Base-by-base conservation (phyloP, 352 stramenopile species). In the Phytopythium helicoides region DNA sequence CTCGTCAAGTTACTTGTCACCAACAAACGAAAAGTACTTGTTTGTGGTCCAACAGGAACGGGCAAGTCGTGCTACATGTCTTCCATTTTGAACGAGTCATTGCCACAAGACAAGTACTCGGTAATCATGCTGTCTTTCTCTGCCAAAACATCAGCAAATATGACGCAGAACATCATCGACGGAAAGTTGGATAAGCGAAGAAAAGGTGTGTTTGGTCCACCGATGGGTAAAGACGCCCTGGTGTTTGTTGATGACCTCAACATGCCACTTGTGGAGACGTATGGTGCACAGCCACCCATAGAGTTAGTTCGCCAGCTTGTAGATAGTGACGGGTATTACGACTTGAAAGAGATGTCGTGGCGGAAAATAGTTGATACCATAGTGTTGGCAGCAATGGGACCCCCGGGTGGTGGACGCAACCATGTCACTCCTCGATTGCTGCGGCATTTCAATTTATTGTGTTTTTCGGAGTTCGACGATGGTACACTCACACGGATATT, bases 231-330 rank as follows among this genome's bases (percentile, higher is more conserved):
- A 50, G 66, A 78, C 45, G 78, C 76, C 18, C 77, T 98, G 9
- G 60, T 98, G 11, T 97, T 97, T 66, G 89, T 98, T 3, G 92
- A 98, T 51, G 92, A 98, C 62, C 57, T 98, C n/a, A 98, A 98
- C 47, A 97, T 98, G 92, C 92, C 92, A n/a, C 68, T 97, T 6
- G 87, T 98, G 0, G 92, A 98, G 62, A 96, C 85, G 4, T 98
- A 98, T 54, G 92, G 90, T 4, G 92, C 92, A 2, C 92, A 98
- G 62, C 92, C 92, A 18, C 92, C 92, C 1, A 94, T 98, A 37
- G 92, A 98, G 54, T 66, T 98, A 18, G 68, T 98, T 33, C 77
- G 92, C 7, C 92, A 98, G 58, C 74, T 97, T 15, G 84, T 97
- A 34, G 89, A 97, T 54, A 86, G 62, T 19, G 90, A 79, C 16